Base-by-base conservation (phyloP, 2,329 filamentous ascomycete species). In the Pseudogymnoascus sp. region DNA sequence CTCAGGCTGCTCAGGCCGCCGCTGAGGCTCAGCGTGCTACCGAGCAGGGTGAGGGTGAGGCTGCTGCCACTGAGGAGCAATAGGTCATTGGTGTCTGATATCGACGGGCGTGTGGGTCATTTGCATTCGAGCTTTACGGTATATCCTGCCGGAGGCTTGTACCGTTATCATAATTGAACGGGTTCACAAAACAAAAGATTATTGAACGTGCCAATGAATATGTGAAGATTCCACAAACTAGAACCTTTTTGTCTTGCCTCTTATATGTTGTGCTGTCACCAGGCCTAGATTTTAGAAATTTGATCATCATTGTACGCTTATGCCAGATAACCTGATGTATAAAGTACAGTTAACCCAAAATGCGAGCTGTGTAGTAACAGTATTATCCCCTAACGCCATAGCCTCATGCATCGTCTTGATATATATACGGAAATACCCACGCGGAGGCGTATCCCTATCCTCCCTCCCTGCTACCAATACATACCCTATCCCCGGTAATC, bases 1-100 rank as follows among this genome's bases (percentile, higher is more conserved):
- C 86, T 68, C 73, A 85, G 63, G 83, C 84, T 70, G 84, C 85
- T 71, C 85, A 88, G 77, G 86, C 86, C 65, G 84, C 85, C 67
- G 87, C 84, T 69, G 83, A 84, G 73, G 84, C 84, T 72, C 76
- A 76, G 60, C 79, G 79, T 68, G 80, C 82, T 61, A 73, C 76
- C 67, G 83, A 83, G 73, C 77, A 80, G 74, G 74, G 74, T 69
- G 71, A 74, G 70, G 80, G 76, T 64, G 73, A 84, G 77, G 80
- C 82, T 72, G 72, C 69, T 64, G 69, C 64, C 66, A 63, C 69
- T 71, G 73, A 75, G 70, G 72, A 74, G 70, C 65, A 73, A 68
- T 72, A 72, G 66, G 68, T 66, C 60, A 60, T 27, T 63, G 48
- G 59, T 61, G 62, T 61, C 63, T 63, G 62, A 67, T 63, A 67